Evolutionary conservation across 108 stramenopile genomes (phyloP), one percentile per base, ranked within the genome.

Genomic region (Aurantiochytrium sp.): DNA sequence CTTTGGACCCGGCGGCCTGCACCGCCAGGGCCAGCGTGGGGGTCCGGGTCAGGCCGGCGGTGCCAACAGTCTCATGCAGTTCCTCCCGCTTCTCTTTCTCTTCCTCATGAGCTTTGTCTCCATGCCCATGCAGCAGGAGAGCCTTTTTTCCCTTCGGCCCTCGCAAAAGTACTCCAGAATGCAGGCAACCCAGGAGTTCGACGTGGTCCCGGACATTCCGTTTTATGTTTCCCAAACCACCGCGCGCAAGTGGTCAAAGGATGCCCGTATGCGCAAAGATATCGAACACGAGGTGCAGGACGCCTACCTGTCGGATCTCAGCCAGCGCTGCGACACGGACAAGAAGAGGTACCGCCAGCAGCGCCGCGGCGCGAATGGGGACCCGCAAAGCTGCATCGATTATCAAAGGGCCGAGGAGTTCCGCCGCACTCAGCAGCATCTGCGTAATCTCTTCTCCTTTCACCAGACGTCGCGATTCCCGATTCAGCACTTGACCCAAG

Each of bases 21-120:
- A 41, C 6, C 42, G 73, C 12, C 73, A 81, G 15, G 42, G 45
- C 30, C 24, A 6, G 2, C 45, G 39, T 6, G 42, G 45, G 36
- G 24, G 45, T 12, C 24, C 73, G 6, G 30, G 42, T 24, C 6
- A 42, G 19, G 19, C 73, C 6, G 73, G 8, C 12, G 27, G 73
- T 22, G 42, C 15, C n/a, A 27, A 22, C 27, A 48, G 73, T 19
- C n/a, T 81, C 36, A n/a, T 81, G 45, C 73, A 81, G 45, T 27
- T 81, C 73, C 24, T 81, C 10, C 73, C 73, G 12, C 39, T 81
- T 39, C 73, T 81, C 6, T 19, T 81, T 81, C 73, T 81, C 45
- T 48, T 81, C 45, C 39, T 81, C 30, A 27, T 48, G 73, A 81
- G 73, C 39, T 48, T 81, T 48, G 30, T 48, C n/a, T 39, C 73